phyloP scores from a whole-genome alignment of 257 asterid genomes.

The Linderniella brevidens region DNA sequence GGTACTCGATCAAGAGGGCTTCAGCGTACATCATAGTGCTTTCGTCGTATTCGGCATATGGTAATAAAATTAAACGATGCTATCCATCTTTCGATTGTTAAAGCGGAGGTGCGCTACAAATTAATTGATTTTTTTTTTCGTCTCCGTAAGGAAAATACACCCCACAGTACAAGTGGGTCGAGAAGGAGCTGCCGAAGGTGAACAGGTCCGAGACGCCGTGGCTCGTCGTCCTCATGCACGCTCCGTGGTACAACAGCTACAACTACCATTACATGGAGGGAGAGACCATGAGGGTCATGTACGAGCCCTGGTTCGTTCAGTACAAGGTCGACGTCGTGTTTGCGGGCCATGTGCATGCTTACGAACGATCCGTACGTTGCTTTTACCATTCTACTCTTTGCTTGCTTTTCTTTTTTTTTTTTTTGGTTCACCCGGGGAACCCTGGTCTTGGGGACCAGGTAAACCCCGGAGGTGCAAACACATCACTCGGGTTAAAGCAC shows the following conservation, averaged over 20 bases:
- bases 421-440: too few species aligned
- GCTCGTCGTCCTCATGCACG: slow-evolving; percentile 54
- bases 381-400: background rate
- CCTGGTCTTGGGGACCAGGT: too few species aligned
- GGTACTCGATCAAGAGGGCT: slow-evolving; percentile 80
- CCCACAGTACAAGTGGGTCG: slow-evolving; percentile 59
- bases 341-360: slow-evolving; percentile 78
- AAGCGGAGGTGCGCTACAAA: too few species aligned
- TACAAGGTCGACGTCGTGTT: slow-evolving; percentile 69
- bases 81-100: background rate
- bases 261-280: slow-evolving; percentile 72
- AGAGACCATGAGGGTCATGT: slow-evolving; percentile 74
- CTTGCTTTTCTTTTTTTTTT: background rate
- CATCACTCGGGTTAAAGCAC: too few species aligned
- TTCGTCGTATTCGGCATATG: slow-evolving; percentile 19
- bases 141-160: slow-evolving; percentile 41
- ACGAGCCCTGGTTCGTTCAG: slow-evolving; percentile 48
- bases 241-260: slow-evolving; percentile 80
- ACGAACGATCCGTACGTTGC: slow-evolving; percentile 46
- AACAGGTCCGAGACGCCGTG: slow-evolving; percentile 70
- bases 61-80: background rate
- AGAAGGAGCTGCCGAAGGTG: slow-evolving; percentile 47
- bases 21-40: slow-evolving; percentile 56
- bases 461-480: too few species aligned
- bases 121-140: background rate